Percentiles rank a stretch among this genome's conserved stretches.
Evolutionary conservation across 2,329 filamentous ascomycete species (phyloP).

Genomic region (Pseudogymnoascus sp.): DNA sequence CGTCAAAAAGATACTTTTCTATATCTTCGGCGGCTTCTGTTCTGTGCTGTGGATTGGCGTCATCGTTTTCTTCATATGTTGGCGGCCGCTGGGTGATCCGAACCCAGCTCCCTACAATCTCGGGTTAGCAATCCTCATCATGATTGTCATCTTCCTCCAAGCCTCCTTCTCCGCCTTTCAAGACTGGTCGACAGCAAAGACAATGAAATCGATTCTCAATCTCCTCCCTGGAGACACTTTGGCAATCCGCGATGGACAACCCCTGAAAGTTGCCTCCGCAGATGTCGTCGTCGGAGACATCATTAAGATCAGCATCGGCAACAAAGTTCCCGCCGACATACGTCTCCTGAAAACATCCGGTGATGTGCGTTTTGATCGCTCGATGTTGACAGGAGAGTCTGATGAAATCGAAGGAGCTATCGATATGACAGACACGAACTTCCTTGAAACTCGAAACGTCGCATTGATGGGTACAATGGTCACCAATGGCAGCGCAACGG

Average conservation of each 20-base stretch:
- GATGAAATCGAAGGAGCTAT: slow-evolving; percentile 81
- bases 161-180: slow-evolving; percentile 40
- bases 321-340: slow-evolving; percentile 84
- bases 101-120: slow-evolving; percentile 36
- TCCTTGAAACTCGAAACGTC: slow-evolving; percentile 98
- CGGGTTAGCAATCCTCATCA: slow-evolving; percentile 38
- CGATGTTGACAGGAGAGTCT: slow-evolving; percentile 93
- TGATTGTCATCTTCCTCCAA: slow-evolving; percentile 41
- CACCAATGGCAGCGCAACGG: slow-evolving; percentile 85
- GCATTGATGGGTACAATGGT: slow-evolving; percentile 97
- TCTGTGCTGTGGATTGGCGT: slow-evolving; percentile 40
- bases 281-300: slow-evolving; percentile 86
- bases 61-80: slow-evolving; percentile 42
- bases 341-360: slow-evolving; percentile 73
- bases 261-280: not conserved
- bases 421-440: slow-evolving; percentile 65
- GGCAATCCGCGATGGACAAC: slow-evolving; percentile 42
- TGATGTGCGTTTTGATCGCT: slow-evolving; percentile 98
- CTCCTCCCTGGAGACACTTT: slow-evolving; percentile 37
- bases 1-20: slow-evolving; percentile 33
- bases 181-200: slow-evolving; percentile 40
- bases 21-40: slow-evolving; percentile 41
- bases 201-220: slow-evolving; percentile 41
- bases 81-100: slow-evolving; percentile 38
- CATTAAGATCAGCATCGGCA: slow-evolving; percentile 78